These are phyloP conservation scores for Gautieria morchelliformis DNA, from an alignment of 768 basidiomycete genomes.

Conservation along the genomic window DNA sequence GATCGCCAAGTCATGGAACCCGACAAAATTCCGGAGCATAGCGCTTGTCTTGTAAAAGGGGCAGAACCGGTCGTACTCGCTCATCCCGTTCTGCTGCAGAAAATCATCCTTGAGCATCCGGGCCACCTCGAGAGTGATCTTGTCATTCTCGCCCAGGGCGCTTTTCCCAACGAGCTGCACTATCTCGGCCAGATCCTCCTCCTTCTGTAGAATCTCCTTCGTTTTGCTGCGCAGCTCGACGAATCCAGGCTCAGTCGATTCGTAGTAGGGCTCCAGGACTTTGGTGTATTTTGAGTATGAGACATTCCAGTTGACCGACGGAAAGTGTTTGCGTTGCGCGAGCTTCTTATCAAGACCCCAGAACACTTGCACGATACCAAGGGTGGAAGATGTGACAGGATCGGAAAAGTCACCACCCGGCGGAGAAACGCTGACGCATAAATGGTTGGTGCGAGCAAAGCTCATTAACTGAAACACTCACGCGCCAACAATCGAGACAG, in stretches of 20 bases:
- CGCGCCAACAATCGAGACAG: constrained; percentile 99
- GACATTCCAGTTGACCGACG: constrained; percentile 99
- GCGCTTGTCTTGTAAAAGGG: constrained; percentile 98
- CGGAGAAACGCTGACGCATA: constrained; percentile 71
- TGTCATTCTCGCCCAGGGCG: constrained; percentile 93
- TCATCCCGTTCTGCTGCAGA: constrained; percentile 97
- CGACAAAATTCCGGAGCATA: constrained; percentile 92
- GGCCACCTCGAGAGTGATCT: constrained; percentile 96
- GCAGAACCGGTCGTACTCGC: constrained; percentile 93
- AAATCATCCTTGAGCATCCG: constrained; percentile 97
- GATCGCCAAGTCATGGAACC: constrained; percentile 86
- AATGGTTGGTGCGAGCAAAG: constrained; percentile 6
- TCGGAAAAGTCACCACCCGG: constrained; percentile 99
- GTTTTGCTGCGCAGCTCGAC: constrained; percentile 85
- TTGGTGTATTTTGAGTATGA: constrained; percentile 99
- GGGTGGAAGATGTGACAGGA: constrained; percentile 94
- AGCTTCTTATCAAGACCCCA: constrained; percentile 99
- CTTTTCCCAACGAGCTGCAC: constrained; percentile 99
- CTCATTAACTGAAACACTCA: constrained; percentile 35
- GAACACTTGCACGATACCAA: constrained; percentile 99
- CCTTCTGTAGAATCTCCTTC: constrained; percentile 97
- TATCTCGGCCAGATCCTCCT: constrained; percentile 96
- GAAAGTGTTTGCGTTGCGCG: constrained; percentile 98
- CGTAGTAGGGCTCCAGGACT: constrained; percentile 88
- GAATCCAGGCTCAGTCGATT: constrained; percentile 86